Conservation (phyloP, 345 rosid species). For the Boechera divaricarpa region DNA sequence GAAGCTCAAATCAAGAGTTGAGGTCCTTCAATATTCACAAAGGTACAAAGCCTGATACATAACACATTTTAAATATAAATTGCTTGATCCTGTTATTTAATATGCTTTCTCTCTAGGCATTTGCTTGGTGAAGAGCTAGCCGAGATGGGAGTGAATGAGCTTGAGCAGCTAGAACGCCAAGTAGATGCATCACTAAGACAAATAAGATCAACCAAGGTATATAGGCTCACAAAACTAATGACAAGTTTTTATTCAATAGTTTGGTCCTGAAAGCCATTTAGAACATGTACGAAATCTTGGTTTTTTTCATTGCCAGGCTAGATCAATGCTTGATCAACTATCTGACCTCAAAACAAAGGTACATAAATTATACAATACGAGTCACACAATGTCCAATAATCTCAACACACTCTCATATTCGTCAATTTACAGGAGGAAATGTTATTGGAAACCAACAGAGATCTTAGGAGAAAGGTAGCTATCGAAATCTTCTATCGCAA, state of each 20-base stretch:
- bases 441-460: slow-evolving; percentile 49
- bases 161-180: slow-evolving; percentile 79
- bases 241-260: not conserved
- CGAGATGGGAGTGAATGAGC: slow-evolving; percentile 60
- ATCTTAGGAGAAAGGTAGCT: slow-evolving; percentile 45
- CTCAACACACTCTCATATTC: not conserved
- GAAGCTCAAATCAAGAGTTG: slow-evolving; percentile 65
- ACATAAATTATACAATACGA: not conserved
- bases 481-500: slow-evolving; percentile 17
- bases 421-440: slow-evolving; percentile 43
- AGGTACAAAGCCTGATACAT: slow-evolving; percentile 52
- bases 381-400: slow-evolving; percentile 10
- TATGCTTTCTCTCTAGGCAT: slow-evolving; percentile 53
- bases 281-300: slow-evolving; percentile 12
- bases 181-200: slow-evolving; percentile 74
- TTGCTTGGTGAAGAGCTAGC: slow-evolving; percentile 83
- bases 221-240: not conserved
- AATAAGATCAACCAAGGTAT: slow-evolving; percentile 78
- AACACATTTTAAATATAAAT: not conserved
- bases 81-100: not conserved
- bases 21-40: slow-evolving; percentile 67
- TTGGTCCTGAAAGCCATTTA: not conserved
- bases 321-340: slow-evolving; percentile 47
- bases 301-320: slow-evolving; percentile 38
- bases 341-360: slow-evolving; percentile 48